phyloP scores from a whole-genome alignment of 2,329 filamentous ascomycete species.

The Xylaria sp. region DNA sequence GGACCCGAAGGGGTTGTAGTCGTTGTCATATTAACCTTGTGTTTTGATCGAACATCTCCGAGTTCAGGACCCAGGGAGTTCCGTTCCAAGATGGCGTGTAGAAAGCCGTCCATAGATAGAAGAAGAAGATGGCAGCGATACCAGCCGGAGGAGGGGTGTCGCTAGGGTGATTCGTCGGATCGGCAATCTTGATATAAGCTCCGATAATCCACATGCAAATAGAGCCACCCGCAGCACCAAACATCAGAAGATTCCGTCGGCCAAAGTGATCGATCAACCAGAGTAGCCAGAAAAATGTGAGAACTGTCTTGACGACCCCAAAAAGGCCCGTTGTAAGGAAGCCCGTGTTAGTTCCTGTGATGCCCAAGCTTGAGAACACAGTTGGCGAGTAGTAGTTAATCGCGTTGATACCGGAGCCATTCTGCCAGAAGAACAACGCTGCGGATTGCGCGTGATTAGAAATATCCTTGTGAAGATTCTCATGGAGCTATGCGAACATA shows the following conservation, averaged over 20 bases:
- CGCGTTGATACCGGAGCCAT: conserved; percentile 77
- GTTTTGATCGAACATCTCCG: conserved; percentile 79
- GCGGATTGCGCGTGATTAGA: conserved; percentile 1
- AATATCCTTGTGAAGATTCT: not conserved
- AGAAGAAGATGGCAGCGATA: conserved; percentile 74
- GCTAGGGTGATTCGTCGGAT: conserved; percentile 51
- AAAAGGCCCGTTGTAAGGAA: conserved; percentile 74
- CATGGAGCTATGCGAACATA: conserved; percentile 11
- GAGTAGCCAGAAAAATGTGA: conserved; percentile 71
- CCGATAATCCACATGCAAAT: conserved; percentile 74
- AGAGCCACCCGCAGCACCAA: conserved; percentile 68
- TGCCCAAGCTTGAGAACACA: conserved; percentile 72
- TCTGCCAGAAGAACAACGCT: conserved; percentile 82
- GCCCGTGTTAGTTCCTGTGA: conserved; percentile 65
- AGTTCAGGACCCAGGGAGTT: conserved; percentile 80
- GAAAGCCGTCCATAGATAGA: conserved; percentile 78
- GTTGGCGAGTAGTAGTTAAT: conserved; percentile 73
- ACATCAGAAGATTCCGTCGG: conserved; percentile 68
- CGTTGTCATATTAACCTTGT: conserved; percentile 57
- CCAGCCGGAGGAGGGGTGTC: conserved; percentile 54
- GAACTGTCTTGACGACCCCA: conserved; percentile 71
- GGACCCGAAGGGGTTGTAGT: not conserved
- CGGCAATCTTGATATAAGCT: conserved; percentile 66
- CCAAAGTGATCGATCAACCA: conserved; percentile 71
- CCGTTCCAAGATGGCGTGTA: conserved; percentile 80